Evolutionary conservation across 306 rosid species (phyloP).

Genomic region (Cicer cuneatum): DNA sequence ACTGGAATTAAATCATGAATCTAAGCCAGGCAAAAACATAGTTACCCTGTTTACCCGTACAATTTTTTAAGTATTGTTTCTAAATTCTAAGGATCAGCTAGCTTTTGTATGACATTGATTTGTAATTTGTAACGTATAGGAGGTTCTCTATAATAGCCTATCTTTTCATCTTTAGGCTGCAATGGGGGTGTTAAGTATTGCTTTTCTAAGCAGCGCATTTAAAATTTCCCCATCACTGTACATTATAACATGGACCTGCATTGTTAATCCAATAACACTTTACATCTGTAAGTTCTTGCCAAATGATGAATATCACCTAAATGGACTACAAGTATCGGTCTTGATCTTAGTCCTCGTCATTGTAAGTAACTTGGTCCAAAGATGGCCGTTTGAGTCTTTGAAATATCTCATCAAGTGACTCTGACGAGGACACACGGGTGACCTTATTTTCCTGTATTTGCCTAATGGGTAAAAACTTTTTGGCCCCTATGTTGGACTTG

Average conservation of each 20-base stretch:
- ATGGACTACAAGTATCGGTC: slow-evolving; percentile 42
- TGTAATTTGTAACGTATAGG: slow-evolving; percentile 36
- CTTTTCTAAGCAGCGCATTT: slow-evolving; percentile 29
- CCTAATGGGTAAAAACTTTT: slow-evolving; percentile 69
- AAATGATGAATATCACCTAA: slow-evolving; percentile 48
- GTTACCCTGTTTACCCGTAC: slow-evolving; percentile 21
- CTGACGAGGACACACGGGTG: slow-evolving; percentile 62
- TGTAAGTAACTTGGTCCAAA: slow-evolving; percentile 46
- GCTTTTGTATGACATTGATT: slow-evolving; percentile 33
- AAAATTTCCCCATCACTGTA: slow-evolving; percentile 55
- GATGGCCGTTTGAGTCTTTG: slow-evolving; percentile 75
- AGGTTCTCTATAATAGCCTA: slow-evolving; percentile 37
- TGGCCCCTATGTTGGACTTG: slow-evolving; percentile 73
- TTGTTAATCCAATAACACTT: slow-evolving; percentile 43
- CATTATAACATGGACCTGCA: slow-evolving; percentile 47
- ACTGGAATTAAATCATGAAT: slow-evolving; percentile 29
- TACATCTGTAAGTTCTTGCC: slow-evolving; percentile 28
- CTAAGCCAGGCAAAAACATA: slow-evolving; percentile 35
- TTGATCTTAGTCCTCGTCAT: slow-evolving; percentile 54
- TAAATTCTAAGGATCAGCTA: slow-evolving; percentile 36
- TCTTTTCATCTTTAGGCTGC: slow-evolving; percentile 40
- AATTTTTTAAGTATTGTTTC: slow-evolving; percentile 30
- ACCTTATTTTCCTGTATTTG: slow-evolving; percentile 64
- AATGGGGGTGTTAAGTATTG: slow-evolving; percentile 33
- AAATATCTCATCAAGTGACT: slow-evolving; percentile 83